Conservation (phyloP, 176 grass and related monocot genomes). For the Phoenix roebelenii region DNA sequence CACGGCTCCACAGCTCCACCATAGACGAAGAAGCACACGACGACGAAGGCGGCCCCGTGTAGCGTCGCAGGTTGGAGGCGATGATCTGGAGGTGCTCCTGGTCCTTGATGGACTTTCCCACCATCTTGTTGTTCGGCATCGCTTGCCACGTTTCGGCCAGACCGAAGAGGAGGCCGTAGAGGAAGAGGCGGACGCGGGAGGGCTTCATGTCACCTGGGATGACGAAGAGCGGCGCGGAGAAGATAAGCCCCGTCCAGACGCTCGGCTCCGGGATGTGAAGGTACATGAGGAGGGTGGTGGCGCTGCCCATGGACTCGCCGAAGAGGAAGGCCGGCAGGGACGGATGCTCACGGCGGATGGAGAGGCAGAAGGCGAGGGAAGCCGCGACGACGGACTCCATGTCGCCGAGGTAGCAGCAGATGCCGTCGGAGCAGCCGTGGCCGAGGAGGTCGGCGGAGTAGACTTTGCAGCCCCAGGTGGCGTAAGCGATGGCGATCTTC, state of each 20-base stretch:
- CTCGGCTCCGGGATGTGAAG: too few species aligned
- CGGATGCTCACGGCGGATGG: conserved; percentile 29
- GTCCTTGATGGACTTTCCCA: conserved; percentile 31
- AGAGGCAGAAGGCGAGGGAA: conserved; percentile 48
- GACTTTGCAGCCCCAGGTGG: conserved; percentile 48
- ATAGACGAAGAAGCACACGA: too few species aligned
- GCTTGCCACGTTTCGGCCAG: conserved; percentile 55
- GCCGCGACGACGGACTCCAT: conserved; percentile 45
- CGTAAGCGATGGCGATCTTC: conserved; percentile 38
- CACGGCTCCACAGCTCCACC: too few species aligned
- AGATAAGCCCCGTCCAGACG: too few species aligned
- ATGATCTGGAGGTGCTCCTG: conserved; percentile 35
- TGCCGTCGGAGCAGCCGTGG: conserved; percentile 52
- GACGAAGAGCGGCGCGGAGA: too few species aligned
- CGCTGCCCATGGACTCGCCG: conserved; percentile 68
- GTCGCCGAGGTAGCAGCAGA: conserved; percentile 61
- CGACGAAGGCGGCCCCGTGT: conserved; percentile 12
- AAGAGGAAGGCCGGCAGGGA: conserved; percentile 48
- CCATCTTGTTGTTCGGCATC: conserved; percentile 50
- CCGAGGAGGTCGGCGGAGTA: conserved; percentile 61
- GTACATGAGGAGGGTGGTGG: conserved; percentile 47
- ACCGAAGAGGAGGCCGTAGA: conserved; percentile 43
- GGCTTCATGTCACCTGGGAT: too few species aligned
- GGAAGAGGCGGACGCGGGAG: too few species aligned
- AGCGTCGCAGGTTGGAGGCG: conserved; percentile 38